Base-by-base conservation (phyloP, 1,284 basidiomycete species). In the Caloboletus firmus region DNA sequence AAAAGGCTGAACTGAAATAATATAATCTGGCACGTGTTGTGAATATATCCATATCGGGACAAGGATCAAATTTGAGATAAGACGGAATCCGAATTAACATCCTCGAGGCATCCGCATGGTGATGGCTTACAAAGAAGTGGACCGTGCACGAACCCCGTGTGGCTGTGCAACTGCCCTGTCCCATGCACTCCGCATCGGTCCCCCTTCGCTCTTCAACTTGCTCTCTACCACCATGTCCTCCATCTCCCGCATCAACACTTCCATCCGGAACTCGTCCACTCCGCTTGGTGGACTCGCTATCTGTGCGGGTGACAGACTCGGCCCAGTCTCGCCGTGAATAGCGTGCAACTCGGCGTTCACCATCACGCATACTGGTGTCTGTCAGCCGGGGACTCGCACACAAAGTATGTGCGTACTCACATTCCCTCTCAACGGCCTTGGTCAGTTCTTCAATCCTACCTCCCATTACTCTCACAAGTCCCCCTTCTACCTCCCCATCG, bases 141-240 rank as follows among this genome's bases (percentile, higher is more conserved):
- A 55, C 48, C 69, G 69, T 59, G 69, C 62, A 50, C 67, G 67
- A n/a, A 3, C 26, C 34, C 20, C 6, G 5, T 24, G 18, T 11
- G 9, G 50, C 26, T 52, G 45, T 39, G 41, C 49, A 40, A 80
- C 52, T 0, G 77, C 77, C 1, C 54, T 66, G 51, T 81, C 74
- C 79, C 82, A 83, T 12, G 74, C 77, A 34, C 62, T 77, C 60
- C 71, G 67, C 51, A 86, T 72, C 15, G 83, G 84, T 4, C 82
- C 84, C 1, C 62, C 72, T 32, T 82, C 76, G 51, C 72, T 75
- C 66, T 76, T 79, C 30, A 89, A 69, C 59, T 78, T 79, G 36
- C 73, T 73, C 69, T 89, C 87, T 8, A 89, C 76, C 45, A 87
- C 70, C 63, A 88, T 76, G 37, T 81, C 74, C 65, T 84, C 80